Conservation (phyloP, 2,329 filamentous ascomycete genomes). For the Trichoderma gracile region DNA sequence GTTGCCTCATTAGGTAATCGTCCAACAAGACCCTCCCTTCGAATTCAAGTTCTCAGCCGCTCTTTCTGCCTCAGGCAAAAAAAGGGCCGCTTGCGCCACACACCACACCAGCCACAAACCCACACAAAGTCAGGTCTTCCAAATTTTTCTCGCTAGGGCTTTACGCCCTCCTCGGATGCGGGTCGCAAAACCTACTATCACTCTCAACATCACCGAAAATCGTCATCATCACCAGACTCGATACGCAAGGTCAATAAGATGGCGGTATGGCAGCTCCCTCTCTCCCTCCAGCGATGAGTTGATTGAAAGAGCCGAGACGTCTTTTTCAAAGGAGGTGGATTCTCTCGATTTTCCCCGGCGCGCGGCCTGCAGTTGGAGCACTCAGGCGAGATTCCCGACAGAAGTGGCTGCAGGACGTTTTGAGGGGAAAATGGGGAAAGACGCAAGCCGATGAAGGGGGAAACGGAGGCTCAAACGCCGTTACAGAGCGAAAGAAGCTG, state of each 20-base stretch:
- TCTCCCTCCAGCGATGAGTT: not conserved
- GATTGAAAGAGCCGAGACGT: not conserved
- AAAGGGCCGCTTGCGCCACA: conserved; percentile 9
- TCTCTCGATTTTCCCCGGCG: not conserved
- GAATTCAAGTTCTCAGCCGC: not conserved
- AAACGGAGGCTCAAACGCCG: conserved; percentile 1
- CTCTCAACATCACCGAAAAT: conserved; percentile 36
- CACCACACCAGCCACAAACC: conserved; percentile 17
- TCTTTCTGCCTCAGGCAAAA: conserved; percentile 29
- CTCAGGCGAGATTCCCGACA: too few species aligned
- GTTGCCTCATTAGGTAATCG: conserved; percentile 12
- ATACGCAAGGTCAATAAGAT: conserved; percentile 45
- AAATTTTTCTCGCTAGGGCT: conserved; percentile 38
- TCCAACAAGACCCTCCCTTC: not conserved
- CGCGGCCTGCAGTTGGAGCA: not conserved
- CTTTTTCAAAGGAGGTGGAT: not conserved
- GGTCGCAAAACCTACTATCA: conserved; percentile 39
- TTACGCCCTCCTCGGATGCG: conserved; percentile 39
- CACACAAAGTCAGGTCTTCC: conserved; percentile 23
- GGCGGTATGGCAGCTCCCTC: conserved; percentile 40
- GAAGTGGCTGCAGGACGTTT: too few species aligned
- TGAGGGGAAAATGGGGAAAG: too few species aligned
- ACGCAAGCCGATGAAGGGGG: not conserved
- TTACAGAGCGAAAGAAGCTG: conserved; percentile 28
- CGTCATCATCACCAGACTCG: conserved; percentile 42